A percentile compares a stretch with the other conserved stretches of the same genome.
These are phyloP conservation scores for Blastomyces parvus DNA, from an alignment of 2,329 filamentous ascomycete genomes.

Conservation along the genomic window DNA sequence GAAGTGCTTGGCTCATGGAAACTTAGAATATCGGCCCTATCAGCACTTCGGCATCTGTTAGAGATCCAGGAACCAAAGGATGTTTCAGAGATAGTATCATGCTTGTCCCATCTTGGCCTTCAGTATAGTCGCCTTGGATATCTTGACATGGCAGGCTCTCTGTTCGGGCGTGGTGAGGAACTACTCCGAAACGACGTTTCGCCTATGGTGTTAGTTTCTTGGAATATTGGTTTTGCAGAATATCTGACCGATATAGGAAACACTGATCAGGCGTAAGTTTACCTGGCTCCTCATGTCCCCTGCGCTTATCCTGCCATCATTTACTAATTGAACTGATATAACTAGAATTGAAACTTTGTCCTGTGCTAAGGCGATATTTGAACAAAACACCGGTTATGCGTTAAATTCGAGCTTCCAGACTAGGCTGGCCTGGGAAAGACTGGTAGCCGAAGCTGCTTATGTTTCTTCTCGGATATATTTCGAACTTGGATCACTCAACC, in stretches of 20 bases:
- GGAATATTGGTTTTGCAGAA: constrained; percentile 64
- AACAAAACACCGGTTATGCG: constrained; percentile 25
- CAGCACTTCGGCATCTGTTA: constrained; percentile 39
- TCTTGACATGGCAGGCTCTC: constrained; percentile 47
- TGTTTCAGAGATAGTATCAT: constrained; percentile 33
- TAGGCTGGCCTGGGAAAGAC: constrained; percentile 41
- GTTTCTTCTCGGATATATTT: constrained; percentile 57
- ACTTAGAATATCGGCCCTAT: constrained; percentile 41
- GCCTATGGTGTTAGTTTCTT: constrained; percentile 43
- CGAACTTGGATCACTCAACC: constrained; percentile 41
- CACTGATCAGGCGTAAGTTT: constrained; percentile 47
- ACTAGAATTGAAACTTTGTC: constrained; percentile 30
- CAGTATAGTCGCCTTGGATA: constrained; percentile 54
- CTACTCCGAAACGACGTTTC: constrained; percentile 37
- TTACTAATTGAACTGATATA: constrained; percentile 29
- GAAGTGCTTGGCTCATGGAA: constrained; percentile 48
- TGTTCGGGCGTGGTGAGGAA: constrained; percentile 51
- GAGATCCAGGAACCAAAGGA: constrained; percentile 36
- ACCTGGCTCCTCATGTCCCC: constrained; percentile 24
- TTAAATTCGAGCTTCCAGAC: constrained; percentile 30
- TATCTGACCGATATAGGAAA: constrained; percentile 61
- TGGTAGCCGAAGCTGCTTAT: constrained; percentile 52
- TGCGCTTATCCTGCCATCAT: constrained; percentile 27
- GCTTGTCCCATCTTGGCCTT: constrained; percentile 40
- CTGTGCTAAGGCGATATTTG: constrained; percentile 24